Evolutionary conservation across 352 stramenopile genomes (phyloP), one percentile per base, ranked within the genome.

Genomic region (Thalassiosira oceanica): DNA sequence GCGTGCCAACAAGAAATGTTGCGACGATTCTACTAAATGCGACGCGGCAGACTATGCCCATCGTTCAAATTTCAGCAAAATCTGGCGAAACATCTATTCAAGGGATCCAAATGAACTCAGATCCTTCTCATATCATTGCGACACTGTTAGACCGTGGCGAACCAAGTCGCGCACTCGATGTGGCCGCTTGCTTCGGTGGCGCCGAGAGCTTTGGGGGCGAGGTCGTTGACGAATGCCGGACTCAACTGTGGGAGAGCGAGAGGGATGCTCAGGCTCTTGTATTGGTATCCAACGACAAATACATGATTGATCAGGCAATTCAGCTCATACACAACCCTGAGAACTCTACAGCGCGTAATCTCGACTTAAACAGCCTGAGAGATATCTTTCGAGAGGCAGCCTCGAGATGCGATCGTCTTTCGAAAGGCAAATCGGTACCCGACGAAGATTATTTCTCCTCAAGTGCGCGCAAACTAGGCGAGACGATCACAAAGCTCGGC

Each of bases 171-270:
- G 70, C 70, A 37, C 33, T 80, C 20, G 43, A 43, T 2, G 56
- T 80, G n/a, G 70, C 70, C 41, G 31, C 24, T 2, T 52, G 37
- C 54, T 80, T 71, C 50, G 61, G 61, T 26, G 58, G 63, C 11
- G 61, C 39, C 2, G 21, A 67, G 2, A 15, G 64, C 20, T 64
- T 70, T 44, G 64, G 71, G 11, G 45, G 48, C 15, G 33, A 52
- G 15, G 52, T 83, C 3, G 62, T 86, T 45, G 67, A 83, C 16
- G 31, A 81, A 49, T 85, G 73, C 56, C 66, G 67, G 28, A 66
- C 65, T 8, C 24, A 72, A 15, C 8, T 86, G 7, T 88, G 80
- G 80, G 69, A 83, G 50, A 53, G 62, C 5, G 42, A 69, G 48
- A 41, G 53, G 37, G 66, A 86, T 48, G 31, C 73, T 26, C 8